Base-by-base conservation (phyloP, 2,329 filamentous ascomycete genomes). In the Trichoderma oligosporum region DNA sequence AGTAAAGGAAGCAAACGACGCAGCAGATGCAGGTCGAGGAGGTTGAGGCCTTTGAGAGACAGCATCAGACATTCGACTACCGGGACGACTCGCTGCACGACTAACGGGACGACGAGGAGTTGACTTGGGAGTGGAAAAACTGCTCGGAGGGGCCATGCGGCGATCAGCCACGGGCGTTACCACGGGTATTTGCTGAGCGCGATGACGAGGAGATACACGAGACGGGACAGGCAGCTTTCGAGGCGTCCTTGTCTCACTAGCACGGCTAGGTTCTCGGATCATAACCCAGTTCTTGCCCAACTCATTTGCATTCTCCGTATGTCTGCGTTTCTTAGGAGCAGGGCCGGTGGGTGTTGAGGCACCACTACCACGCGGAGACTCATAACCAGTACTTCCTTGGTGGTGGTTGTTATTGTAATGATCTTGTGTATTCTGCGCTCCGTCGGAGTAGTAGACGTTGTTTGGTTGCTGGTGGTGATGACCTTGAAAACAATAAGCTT, bases 201-300 rank as follows among this genome's bases (percentile, higher is more conserved):
- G 68, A n/a, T 65, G 68, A 51, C 70, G 67, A 6, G 68, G 66
- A 7, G 66, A 60, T 4, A 64, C 57, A 29, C 63, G 63, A 12
- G 65, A 58, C 12, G 64, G 41, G 18, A n/a, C 56, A 6, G 63
- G 58, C 38, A 66, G 64, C 44, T 67, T 65, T 24, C 66, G 66
- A 11, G 65, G 64, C 42, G 66, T 59, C 60, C 51, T 69, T 56
- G 61, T 20, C 62, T 64, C 59, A 6, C 33, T 8, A 8, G 60
- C 55, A 33, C 61, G 60, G 27, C 61, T 61, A 16, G 68, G 68
- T 42, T 78, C 78, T 56, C 75, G 74, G 24, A 91, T 83, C 61
- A 91, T 77, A 25, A 91, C 85, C 88, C 88, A 91, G 71, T 85
- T 88, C 56, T 78, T 81, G 27, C 81, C 77, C 5, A 88, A 74